These are phyloP conservation scores for Psilocybe sp. DNA, from an alignment of 768 basidiomycete species.

Conservation along the genomic window DNA sequence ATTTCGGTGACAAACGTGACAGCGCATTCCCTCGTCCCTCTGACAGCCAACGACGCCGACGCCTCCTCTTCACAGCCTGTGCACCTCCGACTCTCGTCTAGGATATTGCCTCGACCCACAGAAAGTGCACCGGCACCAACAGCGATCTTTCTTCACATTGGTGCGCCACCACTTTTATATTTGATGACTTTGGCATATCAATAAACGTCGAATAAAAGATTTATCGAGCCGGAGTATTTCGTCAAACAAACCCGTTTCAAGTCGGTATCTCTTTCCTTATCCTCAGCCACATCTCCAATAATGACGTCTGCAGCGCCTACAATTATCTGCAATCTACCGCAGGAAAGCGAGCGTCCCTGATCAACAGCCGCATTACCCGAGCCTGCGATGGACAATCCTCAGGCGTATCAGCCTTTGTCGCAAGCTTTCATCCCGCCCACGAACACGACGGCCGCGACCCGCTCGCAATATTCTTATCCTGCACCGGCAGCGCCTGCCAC, in stretches of 20 bases:
- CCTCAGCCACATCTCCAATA: neutral
- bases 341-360: too few relatives aligned
- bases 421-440: conserved; percentile 69
- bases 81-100: neutral
- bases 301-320: too few relatives aligned
- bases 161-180: conserved; percentile 21
- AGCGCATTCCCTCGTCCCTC: too few relatives aligned
- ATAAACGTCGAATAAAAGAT: conserved; percentile 23
- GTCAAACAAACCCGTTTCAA: conserved; percentile 20
- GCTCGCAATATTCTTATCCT: too few relatives aligned
- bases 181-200: conserved; percentile 28
- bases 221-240: conserved; percentile 24
- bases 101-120: neutral
- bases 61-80: neutral
- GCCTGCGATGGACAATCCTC: conserved; percentile 60
- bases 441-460: conserved; percentile 5
- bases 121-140: neutral
- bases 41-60: too few relatives aligned
- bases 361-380: neutral
- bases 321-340: too few relatives aligned
- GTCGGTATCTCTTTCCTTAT: conserved; percentile 5
- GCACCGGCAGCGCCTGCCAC: neutral
- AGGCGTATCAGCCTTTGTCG: conserved; percentile 79
- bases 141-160: conserved; percentile 14
- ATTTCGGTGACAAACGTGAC: too few relatives aligned